Base-by-base conservation (phyloP, 257 asterid genomes). In the Solanum chaucha region DNA sequence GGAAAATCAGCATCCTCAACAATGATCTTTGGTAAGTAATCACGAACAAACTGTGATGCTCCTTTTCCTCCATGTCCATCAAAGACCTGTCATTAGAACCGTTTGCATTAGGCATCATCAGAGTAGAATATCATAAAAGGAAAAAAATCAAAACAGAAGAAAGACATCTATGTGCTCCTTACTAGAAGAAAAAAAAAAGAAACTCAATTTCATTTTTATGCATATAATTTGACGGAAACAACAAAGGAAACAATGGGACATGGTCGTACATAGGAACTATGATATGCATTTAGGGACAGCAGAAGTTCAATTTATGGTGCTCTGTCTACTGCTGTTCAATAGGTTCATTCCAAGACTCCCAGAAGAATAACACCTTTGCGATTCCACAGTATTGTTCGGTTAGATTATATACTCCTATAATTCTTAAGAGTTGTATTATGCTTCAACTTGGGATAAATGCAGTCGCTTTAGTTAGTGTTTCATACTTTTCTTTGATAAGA, bases 1-100 rank as follows among this genome's bases (percentile, higher is more conserved):
- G 99, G 99, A 72, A 96, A 96, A 89, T 93, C 95, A 36, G 95
- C 94, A 88, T 96, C 98, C 88, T 95, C 95, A 3, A 96, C 95
- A 48, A 96, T 95, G 48, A 95, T 89, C 86, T 96, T 90, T 6
- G 99, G 99, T 71, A 96, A 91, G 87, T 91, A 97, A 81, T 95
- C 99, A 4, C 99, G 95, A 13, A 93, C 99, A 86, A 94, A 96
- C 65, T 96, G 96, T 38, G 99, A 93, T 9, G 99, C 99, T 40
- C 93, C 95, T 86, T 95, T 94, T 80, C 99, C 99, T 59, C 93
- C 98, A 91, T 96, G 99, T 36, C 99, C 99, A 85, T 96, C 99
- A 83, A 96, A 96, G 87, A 96, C 99, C 99, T 96, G 94, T 87
- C 85, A 77, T 83, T 71, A 83, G 88, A 85, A 88, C 88, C 83